phyloP scores from a whole-genome alignment of 2,329 filamentous ascomycete species.

The Passalora sequoiae region DNA sequence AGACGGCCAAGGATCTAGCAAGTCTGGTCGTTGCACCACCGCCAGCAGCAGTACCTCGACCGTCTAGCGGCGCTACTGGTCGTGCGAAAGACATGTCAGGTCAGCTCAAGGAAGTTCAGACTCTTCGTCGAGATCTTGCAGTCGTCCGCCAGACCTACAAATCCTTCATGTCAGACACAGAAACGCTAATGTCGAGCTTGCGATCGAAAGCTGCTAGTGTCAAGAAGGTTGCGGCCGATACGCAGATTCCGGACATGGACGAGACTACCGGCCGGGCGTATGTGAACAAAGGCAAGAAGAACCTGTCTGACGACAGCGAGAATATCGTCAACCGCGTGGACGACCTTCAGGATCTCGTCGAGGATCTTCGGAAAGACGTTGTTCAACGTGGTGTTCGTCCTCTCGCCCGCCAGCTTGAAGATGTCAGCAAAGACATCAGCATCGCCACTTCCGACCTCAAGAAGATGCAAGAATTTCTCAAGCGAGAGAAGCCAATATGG shows the following conservation, averaged over 20 bases:
- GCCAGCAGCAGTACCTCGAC: slow-evolving; percentile 30
- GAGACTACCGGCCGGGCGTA: slow-evolving; percentile 79
- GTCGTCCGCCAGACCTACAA: slow-evolving; percentile 90
- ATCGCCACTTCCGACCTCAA: slow-evolving; percentile 78
- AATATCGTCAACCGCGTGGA: slow-evolving; percentile 87
- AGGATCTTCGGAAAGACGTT: slow-evolving; percentile 95
- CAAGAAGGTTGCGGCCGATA: slow-evolving; percentile 68
- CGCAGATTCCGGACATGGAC: slow-evolving; percentile 64
- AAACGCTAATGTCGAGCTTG: slow-evolving; percentile 78
- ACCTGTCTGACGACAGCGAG: slow-evolving; percentile 80
- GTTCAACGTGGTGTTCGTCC: slow-evolving; percentile 88
- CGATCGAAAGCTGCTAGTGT: slow-evolving; percentile 75
- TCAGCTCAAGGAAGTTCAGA: slow-evolving; percentile 74
- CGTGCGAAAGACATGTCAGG: slow-evolving; percentile 42
- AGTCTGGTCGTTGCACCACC: slow-evolving; percentile 52
- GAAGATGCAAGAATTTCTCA: slow-evolving; percentile 89
- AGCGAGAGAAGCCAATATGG: slow-evolving; percentile 90
- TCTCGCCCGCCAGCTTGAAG: slow-evolving; percentile 81
- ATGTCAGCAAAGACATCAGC: slow-evolving; percentile 81
- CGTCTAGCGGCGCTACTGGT: slow-evolving; percentile 23
- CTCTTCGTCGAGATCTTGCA: slow-evolving; percentile 78
- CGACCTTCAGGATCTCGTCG: slow-evolving; percentile 92
- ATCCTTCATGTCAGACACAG: slow-evolving; percentile 81
- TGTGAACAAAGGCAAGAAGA: slow-evolving; percentile 80
- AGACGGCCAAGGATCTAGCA: slow-evolving; percentile 82